A percentile compares a stretch with the other conserved stretches of the same genome.
phyloP scores from a whole-genome alignment of 768 basidiomycete species.

The Dentipellis fragilis region DNA sequence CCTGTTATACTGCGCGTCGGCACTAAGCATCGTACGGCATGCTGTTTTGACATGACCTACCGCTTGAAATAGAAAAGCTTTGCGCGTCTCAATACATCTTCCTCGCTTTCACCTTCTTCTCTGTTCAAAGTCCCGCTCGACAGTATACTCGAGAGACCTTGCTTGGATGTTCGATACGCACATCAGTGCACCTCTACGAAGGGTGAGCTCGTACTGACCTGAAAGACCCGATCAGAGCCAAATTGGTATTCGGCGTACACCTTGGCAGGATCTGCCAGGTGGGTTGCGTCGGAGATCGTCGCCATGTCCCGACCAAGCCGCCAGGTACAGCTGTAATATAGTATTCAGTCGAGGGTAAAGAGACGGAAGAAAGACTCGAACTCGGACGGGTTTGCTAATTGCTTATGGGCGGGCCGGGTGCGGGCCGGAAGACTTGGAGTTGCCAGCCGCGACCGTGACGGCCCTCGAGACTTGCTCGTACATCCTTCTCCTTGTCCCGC shows the following conservation, averaged over 20 bases:
- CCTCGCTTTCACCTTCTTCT: slow-evolving; percentile 28
- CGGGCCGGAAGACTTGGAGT: too few relatives aligned
- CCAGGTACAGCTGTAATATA: too few relatives aligned
- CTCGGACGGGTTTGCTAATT: too few relatives aligned
- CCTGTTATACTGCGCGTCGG: background rate
- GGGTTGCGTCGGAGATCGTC: background rate
- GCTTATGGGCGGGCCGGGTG: too few relatives aligned
- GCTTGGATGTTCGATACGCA: slow-evolving; percentile 30
- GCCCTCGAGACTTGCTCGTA: too few relatives aligned
- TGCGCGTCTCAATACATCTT: slow-evolving; percentile 41
- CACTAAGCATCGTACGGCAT: background rate
- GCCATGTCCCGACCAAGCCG: background rate
- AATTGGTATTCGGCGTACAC: background rate
- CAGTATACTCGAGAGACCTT: slow-evolving; percentile 54
- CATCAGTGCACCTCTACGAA: background rate
- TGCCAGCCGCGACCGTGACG: too few relatives aligned
- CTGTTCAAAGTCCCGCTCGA: slow-evolving; percentile 28
- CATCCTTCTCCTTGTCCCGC: too few relatives aligned
- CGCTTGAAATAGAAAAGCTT: slow-evolving; percentile 68
- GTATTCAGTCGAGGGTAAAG: too few relatives aligned
- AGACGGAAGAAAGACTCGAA: too few relatives aligned
- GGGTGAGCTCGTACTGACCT: background rate
- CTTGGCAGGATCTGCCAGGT: background rate
- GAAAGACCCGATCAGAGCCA: background rate
- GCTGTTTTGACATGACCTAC: slow-evolving; percentile 21